Conservation (phyloP, 176 grass and related monocot genomes). For the Aechmea fasciata region DNA sequence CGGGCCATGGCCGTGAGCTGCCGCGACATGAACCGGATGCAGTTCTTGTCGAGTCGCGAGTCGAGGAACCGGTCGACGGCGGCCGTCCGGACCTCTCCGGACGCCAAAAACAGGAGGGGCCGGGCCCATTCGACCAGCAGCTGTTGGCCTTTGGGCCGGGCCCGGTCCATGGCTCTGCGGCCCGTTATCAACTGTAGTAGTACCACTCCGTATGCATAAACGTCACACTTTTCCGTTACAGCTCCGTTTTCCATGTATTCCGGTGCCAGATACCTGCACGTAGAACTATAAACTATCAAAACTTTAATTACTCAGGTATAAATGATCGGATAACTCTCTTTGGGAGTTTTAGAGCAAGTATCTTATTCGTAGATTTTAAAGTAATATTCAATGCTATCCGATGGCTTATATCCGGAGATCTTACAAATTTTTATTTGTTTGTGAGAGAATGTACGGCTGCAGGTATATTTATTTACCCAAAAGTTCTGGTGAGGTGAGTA, state of each 20-base stretch:
- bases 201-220: slow-evolving; percentile 20
- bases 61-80: slow-evolving; percentile 19
- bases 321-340: no score
- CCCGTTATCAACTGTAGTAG: slow-evolving; percentile 22
- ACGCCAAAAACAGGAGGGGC: slow-evolving; percentile 9
- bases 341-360: not conserved
- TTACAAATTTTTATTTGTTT: no score
- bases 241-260: slow-evolving; percentile 21
- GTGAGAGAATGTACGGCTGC: no score
- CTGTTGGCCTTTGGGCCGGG: slow-evolving; percentile 21
- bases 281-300: not conserved
- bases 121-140: slow-evolving; percentile 22
- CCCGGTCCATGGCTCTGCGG: slow-evolving; percentile 13
- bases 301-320: no score
- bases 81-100: slow-evolving; percentile 7
- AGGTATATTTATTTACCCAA: slow-evolving; percentile 4
- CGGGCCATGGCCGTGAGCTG: slow-evolving; percentile 15
- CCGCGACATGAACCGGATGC: slow-evolving; percentile 14
- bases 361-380: not conserved
- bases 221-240: slow-evolving; percentile 19
- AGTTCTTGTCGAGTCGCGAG: slow-evolving; percentile 7
- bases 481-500: slow-evolving; percentile 7
- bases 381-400: no score
- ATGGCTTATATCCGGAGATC: no score
- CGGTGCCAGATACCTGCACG: slow-evolving; percentile 16